These are phyloP conservation scores for Pterocarpus santalinus DNA, from an alignment of 306 rosid genomes.

Conservation along the genomic window DNA sequence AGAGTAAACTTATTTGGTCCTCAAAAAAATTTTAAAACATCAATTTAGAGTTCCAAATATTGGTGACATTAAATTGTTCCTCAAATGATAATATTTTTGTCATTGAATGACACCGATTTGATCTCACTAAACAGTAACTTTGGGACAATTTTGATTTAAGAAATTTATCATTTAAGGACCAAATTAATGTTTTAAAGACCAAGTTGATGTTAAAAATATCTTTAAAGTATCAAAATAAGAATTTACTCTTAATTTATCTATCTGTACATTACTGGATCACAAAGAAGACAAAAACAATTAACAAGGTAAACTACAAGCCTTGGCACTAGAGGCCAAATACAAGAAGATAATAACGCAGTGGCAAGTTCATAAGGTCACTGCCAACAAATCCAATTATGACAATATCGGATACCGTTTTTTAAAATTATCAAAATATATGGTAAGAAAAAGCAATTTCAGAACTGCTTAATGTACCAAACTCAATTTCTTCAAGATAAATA, in stretches of 20 bases:
- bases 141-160: neutral
- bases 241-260: neutral
- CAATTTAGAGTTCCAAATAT: too few species aligned
- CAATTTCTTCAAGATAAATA: conserved; percentile 13
- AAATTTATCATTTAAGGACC: neutral
- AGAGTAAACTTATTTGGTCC: too few species aligned
- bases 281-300: neutral
- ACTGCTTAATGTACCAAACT: conserved; percentile 20
- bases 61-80: too few species aligned
- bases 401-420: too few species aligned
- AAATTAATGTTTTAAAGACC: neutral
- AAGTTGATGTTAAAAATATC: neutral
- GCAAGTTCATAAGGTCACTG: neutral
- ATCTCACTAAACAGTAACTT: neutral
- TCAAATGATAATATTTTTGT: too few species aligned
- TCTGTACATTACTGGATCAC: neutral
- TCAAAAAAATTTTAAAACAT: too few species aligned
- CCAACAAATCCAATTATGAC: too few species aligned
- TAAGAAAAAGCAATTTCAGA: conserved; percentile 9
- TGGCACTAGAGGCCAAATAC: conserved; percentile 6
- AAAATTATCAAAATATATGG: too few species aligned
- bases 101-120: neutral
- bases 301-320: neutral
- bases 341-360: neutral
- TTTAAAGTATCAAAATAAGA: neutral